Evolutionary conservation across 1,284 basidiomycete species (phyloP).

Genomic region (Tylopilus orsonianus): DNA sequence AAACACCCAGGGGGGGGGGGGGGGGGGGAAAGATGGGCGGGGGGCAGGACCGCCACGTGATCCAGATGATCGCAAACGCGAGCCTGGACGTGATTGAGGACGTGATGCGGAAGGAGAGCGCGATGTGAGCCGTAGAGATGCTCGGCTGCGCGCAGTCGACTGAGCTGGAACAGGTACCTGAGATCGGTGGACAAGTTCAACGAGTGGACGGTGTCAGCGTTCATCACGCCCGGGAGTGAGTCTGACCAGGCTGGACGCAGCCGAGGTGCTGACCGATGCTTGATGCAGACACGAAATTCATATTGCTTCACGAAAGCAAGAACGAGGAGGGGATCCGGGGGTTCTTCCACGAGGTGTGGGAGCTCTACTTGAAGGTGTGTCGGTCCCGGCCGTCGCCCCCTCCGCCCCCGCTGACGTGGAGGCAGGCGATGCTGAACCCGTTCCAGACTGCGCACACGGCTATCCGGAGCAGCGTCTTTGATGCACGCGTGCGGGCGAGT

Average conservation of each 20-base stretch:
- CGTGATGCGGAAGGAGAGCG: conserved; percentile 79
- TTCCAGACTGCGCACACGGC: conserved; percentile 88
- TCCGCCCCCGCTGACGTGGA: conserved; percentile 2
- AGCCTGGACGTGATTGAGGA: conserved; percentile 90
- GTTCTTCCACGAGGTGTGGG: conserved; percentile 94
- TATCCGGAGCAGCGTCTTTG: conserved; percentile 80
- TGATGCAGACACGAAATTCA: conserved; percentile 80
- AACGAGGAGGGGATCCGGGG: conserved; percentile 92
- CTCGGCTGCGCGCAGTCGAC: conserved; percentile 9
- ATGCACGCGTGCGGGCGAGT: conserved; percentile 78
- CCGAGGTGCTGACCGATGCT: conserved; percentile 13
- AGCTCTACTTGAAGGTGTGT: conserved; percentile 88
- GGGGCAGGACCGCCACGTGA: conserved; percentile 83
- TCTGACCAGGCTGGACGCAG: not conserved
- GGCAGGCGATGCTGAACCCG: conserved; percentile 84
- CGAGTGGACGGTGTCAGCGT: conserved; percentile 95
- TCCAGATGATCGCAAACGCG: conserved; percentile 96
- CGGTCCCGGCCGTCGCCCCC: not conserved
- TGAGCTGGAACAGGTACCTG: conserved; percentile 68
- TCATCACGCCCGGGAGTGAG: conserved; percentile 91
- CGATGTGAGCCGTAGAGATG: conserved; percentile 64
- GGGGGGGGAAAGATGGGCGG: conserved; percentile 66
- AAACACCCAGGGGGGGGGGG: no score
- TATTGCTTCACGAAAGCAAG: conserved; percentile 89
- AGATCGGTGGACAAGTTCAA: conserved; percentile 94